Percentiles rank a stretch among this genome's conserved stretches.
Conservation (phyloP, 352 stramenopile genomes). For the Globisporangium cederbergense region DNA sequence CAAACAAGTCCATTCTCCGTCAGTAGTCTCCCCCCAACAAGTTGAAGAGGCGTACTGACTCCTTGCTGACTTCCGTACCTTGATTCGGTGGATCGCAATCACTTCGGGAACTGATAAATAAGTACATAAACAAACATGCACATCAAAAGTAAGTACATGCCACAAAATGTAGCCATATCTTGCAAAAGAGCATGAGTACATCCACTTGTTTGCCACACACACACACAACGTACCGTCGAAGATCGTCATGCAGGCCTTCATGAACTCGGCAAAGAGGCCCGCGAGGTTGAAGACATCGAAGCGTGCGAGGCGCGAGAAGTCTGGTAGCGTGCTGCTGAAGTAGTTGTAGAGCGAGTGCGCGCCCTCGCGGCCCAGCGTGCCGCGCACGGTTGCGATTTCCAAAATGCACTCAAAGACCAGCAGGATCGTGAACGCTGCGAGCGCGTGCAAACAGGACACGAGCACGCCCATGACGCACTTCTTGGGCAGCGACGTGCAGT, state of each 20-base stretch:
- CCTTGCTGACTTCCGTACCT: slow-evolving; percentile 25
- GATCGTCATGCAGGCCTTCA: slow-evolving; percentile 78
- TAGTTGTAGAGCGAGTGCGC: slow-evolving; percentile 74
- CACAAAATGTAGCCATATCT: slow-evolving; percentile 10
- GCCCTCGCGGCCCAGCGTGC: slow-evolving; percentile 57
- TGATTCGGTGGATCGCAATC: slow-evolving; percentile 75
- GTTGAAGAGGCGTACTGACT: background rate
- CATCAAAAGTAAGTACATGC: slow-evolving; percentile 8
- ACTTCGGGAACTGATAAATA: slow-evolving; percentile 62
- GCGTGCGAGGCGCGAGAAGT: slow-evolving; percentile 55
- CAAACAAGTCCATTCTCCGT: background rate
- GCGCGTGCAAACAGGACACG: slow-evolving; percentile 52
- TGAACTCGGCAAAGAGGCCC: slow-evolving; percentile 61
- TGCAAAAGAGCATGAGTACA: background rate
- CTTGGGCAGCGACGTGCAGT: slow-evolving; percentile 68
- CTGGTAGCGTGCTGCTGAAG: slow-evolving; percentile 72
- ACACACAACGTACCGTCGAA: slow-evolving; percentile 57
- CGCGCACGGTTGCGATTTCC: slow-evolving; percentile 63
- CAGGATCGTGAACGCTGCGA: slow-evolving; percentile 69
- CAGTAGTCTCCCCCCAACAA: background rate
- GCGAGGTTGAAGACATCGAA: slow-evolving; percentile 68
- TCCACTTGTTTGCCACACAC: background rate
- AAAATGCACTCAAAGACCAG: slow-evolving; percentile 81
- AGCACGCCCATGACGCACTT: slow-evolving; percentile 43
- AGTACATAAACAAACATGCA: background rate